Percentiles rank a stretch among this genome's conserved stretches.
phyloP scores from a whole-genome alignment of 768 basidiomycete species.

The Boletus subparvulus region DNA sequence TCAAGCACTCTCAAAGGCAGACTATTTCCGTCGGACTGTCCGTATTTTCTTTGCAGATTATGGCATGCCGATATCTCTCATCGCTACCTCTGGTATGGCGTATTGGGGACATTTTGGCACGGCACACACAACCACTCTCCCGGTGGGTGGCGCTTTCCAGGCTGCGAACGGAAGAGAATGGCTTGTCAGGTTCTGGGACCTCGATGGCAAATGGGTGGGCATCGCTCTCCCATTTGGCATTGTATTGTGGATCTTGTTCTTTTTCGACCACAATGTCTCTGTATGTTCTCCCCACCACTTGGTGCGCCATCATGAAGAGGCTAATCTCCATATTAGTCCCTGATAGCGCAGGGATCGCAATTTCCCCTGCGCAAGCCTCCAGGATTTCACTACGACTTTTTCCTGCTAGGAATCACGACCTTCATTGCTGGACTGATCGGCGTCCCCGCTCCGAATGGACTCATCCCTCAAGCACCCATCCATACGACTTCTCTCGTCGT shows the following conservation, averaged over 20 bases:
- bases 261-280: slow-evolving; percentile 94
- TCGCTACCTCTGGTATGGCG: slow-evolving; percentile 73
- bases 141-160: slow-evolving; percentile 65
- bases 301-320: neutral
- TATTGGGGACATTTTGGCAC: slow-evolving; percentile 82
- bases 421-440: slow-evolving; percentile 87
- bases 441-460: slow-evolving; percentile 81
- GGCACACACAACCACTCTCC: slow-evolving; percentile 63
- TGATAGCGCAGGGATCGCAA: slow-evolving; percentile 88
- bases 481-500: slow-evolving; percentile 82
- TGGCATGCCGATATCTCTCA: slow-evolving; percentile 85
- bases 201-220: slow-evolving; percentile 86
- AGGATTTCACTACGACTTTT: slow-evolving; percentile 86
- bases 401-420: slow-evolving; percentile 86
- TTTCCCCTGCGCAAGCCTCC: slow-evolving; percentile 92
- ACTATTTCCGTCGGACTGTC: slow-evolving; percentile 71
- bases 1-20: slow-evolving; percentile 57
- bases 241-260: slow-evolving; percentile 87
- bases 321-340: slow-evolving; percentile 48
- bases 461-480: slow-evolving; percentile 89
- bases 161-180: slow-evolving; percentile 73
- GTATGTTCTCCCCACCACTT: slow-evolving; percentile 37
- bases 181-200: slow-evolving; percentile 87
- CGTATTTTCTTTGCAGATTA: slow-evolving; percentile 82
- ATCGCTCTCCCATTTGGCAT: slow-evolving; percentile 89